Base-by-base conservation (phyloP, 805 yeast species). In the Yamadazyma scolyti region DNA sequence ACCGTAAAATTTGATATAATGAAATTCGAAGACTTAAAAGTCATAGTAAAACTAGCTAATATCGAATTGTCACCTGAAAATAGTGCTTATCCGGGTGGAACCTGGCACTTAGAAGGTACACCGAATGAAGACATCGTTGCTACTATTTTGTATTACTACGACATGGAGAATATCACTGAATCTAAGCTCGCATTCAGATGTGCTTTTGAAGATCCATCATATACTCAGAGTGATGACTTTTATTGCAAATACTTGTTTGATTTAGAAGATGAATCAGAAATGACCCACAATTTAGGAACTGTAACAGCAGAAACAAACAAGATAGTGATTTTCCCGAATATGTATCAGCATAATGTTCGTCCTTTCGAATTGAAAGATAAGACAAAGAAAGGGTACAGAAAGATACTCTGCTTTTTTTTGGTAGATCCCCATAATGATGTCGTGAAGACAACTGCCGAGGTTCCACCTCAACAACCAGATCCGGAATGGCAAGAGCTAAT, bases 51-150 rank as follows among this genome's bases (percentile, higher is more conserved):
- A 34, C 23, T 65, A 39, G 68, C 69, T 13, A 59, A 57, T 36
- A 65, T 65, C 27, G 60, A 58, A 31, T 44, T 65, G 29, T 60
- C 66, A 1, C 70, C 71, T 0, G 66, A 64, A 25, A 55, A 53
- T 16, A 65, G 69, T 2, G 30, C 29, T 2, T 65, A 65, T 31
- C 32, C 41, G 2, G 71, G 71, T 3, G 70, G 71, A 1, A 39
- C 62, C 2, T 65, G 71, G 71, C 71, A 65, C 33, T 55, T 65
- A 1, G 70, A 65, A 42, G 72, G 71, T 1, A 49, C 63, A 6
- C 51, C 53, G 15, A 59, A 58, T 36, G 72, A 65, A 39, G 59
- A 61, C 34, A 65, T 65, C 25, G 58, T 65, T 5, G 70, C 70
- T 2, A 62, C 69, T 2, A 48, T 56, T 4, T 41, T 65, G 20